Evolutionary conservation across 176 grass and related monocot genomes (phyloP).

Genomic region (Triticum dicoccoides): DNA sequence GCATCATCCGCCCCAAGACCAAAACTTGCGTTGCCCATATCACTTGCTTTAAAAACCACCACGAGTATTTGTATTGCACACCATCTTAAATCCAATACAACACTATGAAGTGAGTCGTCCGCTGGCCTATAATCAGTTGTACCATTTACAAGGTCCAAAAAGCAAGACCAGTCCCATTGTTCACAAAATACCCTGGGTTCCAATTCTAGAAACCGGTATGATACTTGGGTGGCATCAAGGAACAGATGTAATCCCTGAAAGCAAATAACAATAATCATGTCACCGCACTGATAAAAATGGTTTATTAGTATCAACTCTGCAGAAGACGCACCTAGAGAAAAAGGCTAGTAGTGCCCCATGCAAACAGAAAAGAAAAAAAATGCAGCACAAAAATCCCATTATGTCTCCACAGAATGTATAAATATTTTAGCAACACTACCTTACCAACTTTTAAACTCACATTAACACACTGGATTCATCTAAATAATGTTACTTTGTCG

Average conservation of each 20-base stretch:
- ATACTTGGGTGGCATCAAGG: slow-evolving; percentile 52
- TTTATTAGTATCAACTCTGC: background rate
- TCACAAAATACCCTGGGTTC: slow-evolving; percentile 69
- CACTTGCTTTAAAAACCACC: slow-evolving; percentile 65
- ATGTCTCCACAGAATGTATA: background rate
- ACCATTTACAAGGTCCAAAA: slow-evolving; percentile 63
- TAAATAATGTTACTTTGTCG: background rate
- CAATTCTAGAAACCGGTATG: slow-evolving; percentile 79
- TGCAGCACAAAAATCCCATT: background rate
- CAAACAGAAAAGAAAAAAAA: background rate
- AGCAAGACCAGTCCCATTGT: slow-evolving; percentile 91
- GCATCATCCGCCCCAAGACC: slow-evolving; percentile 61
- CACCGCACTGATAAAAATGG: background rate
- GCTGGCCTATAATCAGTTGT: slow-evolving; percentile 45
- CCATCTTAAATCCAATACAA: slow-evolving; percentile 76
- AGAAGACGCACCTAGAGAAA: background rate
- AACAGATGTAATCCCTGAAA: slow-evolving; percentile 61
- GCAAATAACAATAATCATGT: slow-evolving; percentile 25
- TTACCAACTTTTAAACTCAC: background rate
- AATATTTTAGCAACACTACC: background rate
- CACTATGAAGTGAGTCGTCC: slow-evolving; percentile 23
- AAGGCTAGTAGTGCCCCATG: background rate
- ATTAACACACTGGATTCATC: background rate
- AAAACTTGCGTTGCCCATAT: slow-evolving; percentile 69
- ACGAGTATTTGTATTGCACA: slow-evolving; percentile 67